Base-by-base conservation (phyloP, 331 rosid species). In the Spiraea crenata region DNA sequence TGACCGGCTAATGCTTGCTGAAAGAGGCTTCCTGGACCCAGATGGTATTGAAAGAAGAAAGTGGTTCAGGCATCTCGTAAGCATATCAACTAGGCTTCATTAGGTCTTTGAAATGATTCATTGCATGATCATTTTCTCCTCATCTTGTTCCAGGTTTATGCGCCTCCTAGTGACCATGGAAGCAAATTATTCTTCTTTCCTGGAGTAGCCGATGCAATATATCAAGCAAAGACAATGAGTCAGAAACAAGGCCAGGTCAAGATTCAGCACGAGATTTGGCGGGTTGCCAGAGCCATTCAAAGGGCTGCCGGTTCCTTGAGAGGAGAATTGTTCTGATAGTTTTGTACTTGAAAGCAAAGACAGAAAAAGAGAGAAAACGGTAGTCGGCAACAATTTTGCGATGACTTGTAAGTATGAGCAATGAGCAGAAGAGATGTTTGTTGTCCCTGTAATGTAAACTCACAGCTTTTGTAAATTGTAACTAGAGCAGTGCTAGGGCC, bases 11-110 rank as follows among this genome's bases (percentile, higher is more conserved):
- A 87, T 92, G 90, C 89, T 87, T 51, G 84, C 88, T 0, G 95
- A 92, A 79, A 85, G 83, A 79, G 96, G 88, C 83, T 92, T 92
- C 83, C 75, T 92, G 67, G 92, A 92, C 52, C 72, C 67, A 15
- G 91, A 83, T 14, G 95, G 96, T 58, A 86, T 88, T 61, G 61
- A 10, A n/a, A 91, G 91, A 73, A 82, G 82, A 63, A 58, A 57
- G 14, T 89, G 96, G 95, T 86, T 92, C 85, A 92, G 88, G 84
- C 98, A 92, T 83, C 96, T 90, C 62, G 96, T 92, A 70, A 86
- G 93, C 83, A 54, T 25, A 25, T 25, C 31, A 25, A 25, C 31
- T 25, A 45, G 14, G 15, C 5, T 1, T 45, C 14, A 0, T 11
- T 11, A 45, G 49, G 49, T 14, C 49, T 45, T 45, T 9, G 49